These are phyloP conservation scores for Protomyces gravidus DNA, from an alignment of 1,139 yeast genomes.

Conservation along the genomic window DNA sequence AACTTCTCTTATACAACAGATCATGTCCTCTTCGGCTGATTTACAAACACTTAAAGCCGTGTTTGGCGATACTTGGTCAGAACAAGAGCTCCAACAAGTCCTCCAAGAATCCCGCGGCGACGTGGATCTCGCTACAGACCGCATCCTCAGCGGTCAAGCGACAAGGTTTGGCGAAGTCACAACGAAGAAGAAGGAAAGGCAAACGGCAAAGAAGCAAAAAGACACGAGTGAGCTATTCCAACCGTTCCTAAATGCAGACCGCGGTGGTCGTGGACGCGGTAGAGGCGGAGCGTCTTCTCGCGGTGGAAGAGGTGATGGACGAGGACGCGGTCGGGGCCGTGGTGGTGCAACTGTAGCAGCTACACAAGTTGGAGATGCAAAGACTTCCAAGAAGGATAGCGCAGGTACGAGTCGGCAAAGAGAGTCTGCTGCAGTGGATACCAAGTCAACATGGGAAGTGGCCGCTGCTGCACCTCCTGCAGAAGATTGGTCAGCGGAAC, in stretches of 20 bases:
- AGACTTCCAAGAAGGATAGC: background rate
- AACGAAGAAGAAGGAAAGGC: conserved; percentile 21
- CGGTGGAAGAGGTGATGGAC: conserved; percentile 19
- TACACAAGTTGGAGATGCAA: too few species aligned
- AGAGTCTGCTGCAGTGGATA: background rate
- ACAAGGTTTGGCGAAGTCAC: conserved; percentile 27
- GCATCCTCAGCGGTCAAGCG: conserved; percentile 20
- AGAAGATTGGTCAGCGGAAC: background rate
- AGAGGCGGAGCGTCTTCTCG: conserved; percentile 23
- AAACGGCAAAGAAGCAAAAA: conserved; percentile 1
- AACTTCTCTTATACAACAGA: too few species aligned
- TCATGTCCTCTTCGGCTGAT: background rate
- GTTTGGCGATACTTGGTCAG: conserved; percentile 15
- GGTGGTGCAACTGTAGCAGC: background rate
- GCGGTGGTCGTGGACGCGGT: conserved; percentile 15
- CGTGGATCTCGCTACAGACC: conserved; percentile 17
- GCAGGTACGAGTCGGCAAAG: background rate
- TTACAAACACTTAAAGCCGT: background rate
- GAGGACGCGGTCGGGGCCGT: conserved; percentile 20
- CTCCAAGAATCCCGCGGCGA: conserved; percentile 25
- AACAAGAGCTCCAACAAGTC: conserved; percentile 17
- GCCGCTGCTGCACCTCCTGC: background rate
- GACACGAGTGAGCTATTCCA: background rate
- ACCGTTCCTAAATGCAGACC: background rate
- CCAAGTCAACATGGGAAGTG: background rate